Conservation (phyloP, 1,139 yeast species). For the Protomyces inundatus region DNA sequence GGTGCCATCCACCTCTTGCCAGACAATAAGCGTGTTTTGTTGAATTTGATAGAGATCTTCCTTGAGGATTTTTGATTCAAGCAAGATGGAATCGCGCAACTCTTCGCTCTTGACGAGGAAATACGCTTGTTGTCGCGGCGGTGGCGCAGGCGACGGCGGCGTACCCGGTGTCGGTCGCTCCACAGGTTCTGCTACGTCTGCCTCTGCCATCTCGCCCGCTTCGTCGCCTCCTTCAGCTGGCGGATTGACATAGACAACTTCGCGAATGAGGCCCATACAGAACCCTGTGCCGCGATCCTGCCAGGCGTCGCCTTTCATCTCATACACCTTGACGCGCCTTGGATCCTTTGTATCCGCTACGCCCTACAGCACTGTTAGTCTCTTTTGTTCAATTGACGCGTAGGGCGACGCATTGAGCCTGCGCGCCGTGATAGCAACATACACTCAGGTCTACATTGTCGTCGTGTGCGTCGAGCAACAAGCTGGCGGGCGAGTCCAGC, state of each 20-base stretch:
- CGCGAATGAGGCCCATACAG: slow-evolving; percentile 64
- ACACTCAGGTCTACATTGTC: background rate
- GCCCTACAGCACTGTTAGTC: background rate
- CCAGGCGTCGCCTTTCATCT: slow-evolving; percentile 79
- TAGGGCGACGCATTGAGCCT: background rate
- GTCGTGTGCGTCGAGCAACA: background rate
- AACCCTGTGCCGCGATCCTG: slow-evolving; percentile 89
- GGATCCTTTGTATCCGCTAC: slow-evolving; percentile 17
- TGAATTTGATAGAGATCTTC: slow-evolving; percentile 82
- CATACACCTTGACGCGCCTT: slow-evolving; percentile 75
- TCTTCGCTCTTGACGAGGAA: slow-evolving; percentile 71
- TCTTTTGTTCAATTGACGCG: background rate
- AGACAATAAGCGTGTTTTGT: slow-evolving; percentile 82
- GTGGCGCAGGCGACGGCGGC: background rate
- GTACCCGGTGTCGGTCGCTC: slow-evolving; percentile 26
- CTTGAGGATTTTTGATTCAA: slow-evolving; percentile 65
- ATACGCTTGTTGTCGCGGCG: slow-evolving; percentile 44
- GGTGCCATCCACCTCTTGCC: slow-evolving; percentile 76
- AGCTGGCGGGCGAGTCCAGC: slow-evolving; percentile 14
- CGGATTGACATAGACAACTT: slow-evolving; percentile 34
- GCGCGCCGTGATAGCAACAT: background rate
- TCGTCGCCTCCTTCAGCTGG: background rate
- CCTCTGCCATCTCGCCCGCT: background rate
- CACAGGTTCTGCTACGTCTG: background rate
- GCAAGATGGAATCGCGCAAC: slow-evolving; percentile 53